A percentile compares a stretch with the other conserved stretches of the same genome.
Evolutionary conservation across 106 monocot genomes (phyloP).

Genomic region (Hemerocallis citrina): DNA sequence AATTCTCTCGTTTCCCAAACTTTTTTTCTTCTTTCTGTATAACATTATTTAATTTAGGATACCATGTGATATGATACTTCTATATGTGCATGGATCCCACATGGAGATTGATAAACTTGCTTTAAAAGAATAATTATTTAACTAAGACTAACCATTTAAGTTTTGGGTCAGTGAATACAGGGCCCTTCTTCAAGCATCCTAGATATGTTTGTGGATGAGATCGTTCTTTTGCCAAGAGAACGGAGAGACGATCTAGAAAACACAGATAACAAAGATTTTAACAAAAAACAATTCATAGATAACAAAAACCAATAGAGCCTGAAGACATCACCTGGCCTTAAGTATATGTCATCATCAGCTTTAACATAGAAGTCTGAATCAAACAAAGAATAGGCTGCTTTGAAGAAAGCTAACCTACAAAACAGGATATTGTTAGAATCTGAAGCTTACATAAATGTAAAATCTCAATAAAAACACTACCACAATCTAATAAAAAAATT

Average conservation of each 20-base stretch:
- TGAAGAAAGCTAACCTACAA: constrained; percentile 93
- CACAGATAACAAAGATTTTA: neutral
- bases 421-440: constrained; percentile 26
- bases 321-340: constrained; percentile 68
- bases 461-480: neutral
- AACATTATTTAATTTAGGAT: neutral
- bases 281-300: neutral
- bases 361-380: constrained; percentile 96
- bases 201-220: constrained; percentile 67
- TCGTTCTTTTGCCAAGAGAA: constrained; percentile 77
- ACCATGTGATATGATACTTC: neutral
- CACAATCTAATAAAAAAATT: neutral
- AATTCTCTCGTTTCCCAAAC: too few relatives aligned
- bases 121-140: neutral
- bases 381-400: constrained; percentile 82
- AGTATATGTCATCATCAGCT: constrained; percentile 96
- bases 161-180: constrained; percentile 88
- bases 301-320: neutral
- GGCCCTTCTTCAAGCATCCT: constrained; percentile 99
- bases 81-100: neutral
- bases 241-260: constrained; percentile 74
- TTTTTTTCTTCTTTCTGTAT: too few relatives aligned
- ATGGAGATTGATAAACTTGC: neutral
- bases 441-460: neutral
- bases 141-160: constrained; percentile 71